These are phyloP conservation scores for Xylariomycetidae sp. DNA, from an alignment of 2,329 filamentous ascomycete genomes.

Conservation along the genomic window DNA sequence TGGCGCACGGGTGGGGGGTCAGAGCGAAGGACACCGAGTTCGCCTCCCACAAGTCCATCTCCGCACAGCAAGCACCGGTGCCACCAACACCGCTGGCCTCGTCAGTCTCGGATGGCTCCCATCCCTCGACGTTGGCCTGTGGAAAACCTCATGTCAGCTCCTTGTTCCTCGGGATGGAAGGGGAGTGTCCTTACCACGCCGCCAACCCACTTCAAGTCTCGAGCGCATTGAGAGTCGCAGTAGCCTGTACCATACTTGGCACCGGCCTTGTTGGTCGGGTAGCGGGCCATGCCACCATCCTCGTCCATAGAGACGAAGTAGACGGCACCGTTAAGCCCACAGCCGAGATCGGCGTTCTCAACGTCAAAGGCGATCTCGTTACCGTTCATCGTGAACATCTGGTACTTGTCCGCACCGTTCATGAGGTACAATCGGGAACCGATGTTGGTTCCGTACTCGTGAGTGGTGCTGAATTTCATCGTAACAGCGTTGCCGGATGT, in stretches of 20 bases:
- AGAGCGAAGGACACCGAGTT: constrained; percentile 54
- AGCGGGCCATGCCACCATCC: constrained; percentile 44
- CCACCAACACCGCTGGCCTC: constrained; percentile 41
- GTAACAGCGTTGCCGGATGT: constrained; percentile 38
- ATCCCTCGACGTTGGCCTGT: constrained; percentile 40
- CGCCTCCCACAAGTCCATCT: constrained; percentile 47
- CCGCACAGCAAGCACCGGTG: constrained; percentile 49
- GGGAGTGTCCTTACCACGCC: constrained; percentile 33
- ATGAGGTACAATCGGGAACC: constrained; percentile 53
- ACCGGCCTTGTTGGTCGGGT: constrained; percentile 37
- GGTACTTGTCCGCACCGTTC: constrained; percentile 47
- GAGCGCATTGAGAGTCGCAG: constrained; percentile 45
- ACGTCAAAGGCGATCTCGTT: constrained; percentile 61
- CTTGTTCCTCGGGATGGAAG: not conserved
- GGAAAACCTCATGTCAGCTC: constrained; percentile 3
- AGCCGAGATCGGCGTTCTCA: constrained; percentile 52
- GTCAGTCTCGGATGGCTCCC: constrained; percentile 41
- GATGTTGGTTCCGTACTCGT: constrained; percentile 27
- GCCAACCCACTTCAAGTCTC: constrained; percentile 46
- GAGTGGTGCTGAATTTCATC: constrained; percentile 44
- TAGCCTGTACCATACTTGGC: constrained; percentile 54
- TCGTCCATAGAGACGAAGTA: constrained; percentile 52
- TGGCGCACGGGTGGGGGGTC: constrained; percentile 55
- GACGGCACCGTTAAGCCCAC: constrained; percentile 58
- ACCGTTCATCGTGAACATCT: constrained; percentile 53